Evolutionary conservation across 169 alveolate species (phyloP), one percentile per base, ranked within the genome.

Genomic region (Eimeria tenella): DNA sequence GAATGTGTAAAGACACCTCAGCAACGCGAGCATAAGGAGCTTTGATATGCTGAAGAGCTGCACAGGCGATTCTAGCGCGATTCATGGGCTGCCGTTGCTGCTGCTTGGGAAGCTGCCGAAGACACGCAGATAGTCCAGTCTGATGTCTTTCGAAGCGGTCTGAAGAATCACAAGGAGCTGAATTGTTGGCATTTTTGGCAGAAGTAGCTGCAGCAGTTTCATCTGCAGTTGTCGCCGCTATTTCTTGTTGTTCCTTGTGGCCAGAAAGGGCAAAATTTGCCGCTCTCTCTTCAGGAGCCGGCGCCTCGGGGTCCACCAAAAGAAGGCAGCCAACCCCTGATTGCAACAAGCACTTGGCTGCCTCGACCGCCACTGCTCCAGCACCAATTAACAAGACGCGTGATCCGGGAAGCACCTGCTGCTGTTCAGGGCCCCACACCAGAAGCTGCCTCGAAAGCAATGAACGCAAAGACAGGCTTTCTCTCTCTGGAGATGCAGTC

Each of bases 341-440:
- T 50, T 86, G 93, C 65, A 94, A 87, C 79, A 94, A 86, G 21
- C 93, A 84, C 73, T 94, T 94, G n/a, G 96, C 96, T 0, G 93
- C 88, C 68, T 94, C 96, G n/a, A 88, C 92, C 1, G 92, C 96
- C 6, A 58, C 90, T n/a, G 87, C 96, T n/a, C 73, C 58, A 13
- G 91, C 89, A 17, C 96, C 96, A 62, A 88, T 58, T 6, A 94
- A 71, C 62, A 94, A 73, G 42, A 86, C 92, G 31, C 94, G 74
- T 50, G 94, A 56, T 15, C 21, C 58, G 23, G 94, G 91, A 19
- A 91, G 92, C 15, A 77, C 50, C 55, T 81, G 56, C 91, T 53
- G 84, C 62, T 91, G 94, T 73, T 77, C 91, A 15, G 91, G 71
- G 23, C 94, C 90, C 74, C 77, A 91, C 53, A 91, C 65, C 86